Percentiles rank a stretch among this genome's conserved stretches.
phyloP scores from a whole-genome alignment of 2,329 filamentous ascomycete species.

The Fusarium armeniacum region DNA sequence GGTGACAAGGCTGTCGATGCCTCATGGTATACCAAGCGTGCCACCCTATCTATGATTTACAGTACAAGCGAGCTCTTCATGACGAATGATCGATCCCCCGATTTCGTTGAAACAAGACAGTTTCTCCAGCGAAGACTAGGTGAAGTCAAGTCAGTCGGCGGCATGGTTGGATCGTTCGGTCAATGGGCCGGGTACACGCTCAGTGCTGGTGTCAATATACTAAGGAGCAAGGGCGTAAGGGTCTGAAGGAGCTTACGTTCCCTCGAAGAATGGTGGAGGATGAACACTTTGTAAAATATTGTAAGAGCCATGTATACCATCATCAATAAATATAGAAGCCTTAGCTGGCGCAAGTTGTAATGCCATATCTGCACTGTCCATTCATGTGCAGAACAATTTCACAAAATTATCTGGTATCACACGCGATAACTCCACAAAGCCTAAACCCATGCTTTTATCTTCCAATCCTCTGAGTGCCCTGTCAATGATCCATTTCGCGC shows the following conservation, averaged over 20 bases:
- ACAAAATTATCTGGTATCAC: constrained; percentile 25
- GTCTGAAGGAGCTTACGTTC: constrained; percentile 66
- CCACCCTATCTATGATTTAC: constrained; percentile 68
- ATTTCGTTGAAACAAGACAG: constrained; percentile 81
- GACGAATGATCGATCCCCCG: constrained; percentile 84
- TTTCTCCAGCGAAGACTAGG: constrained; percentile 83
- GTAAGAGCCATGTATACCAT: constrained; percentile 46
- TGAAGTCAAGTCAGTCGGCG: constrained; percentile 75
- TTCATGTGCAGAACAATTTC: constrained; percentile 21
- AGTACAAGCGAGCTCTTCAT: constrained; percentile 91
- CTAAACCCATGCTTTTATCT: constrained; percentile 18
- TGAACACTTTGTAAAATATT: constrained; percentile 46
- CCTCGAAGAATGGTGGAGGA: neutral
- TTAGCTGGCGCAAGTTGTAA: constrained; percentile 32
- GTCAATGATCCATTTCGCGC: constrained; percentile 16
- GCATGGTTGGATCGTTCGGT: constrained; percentile 72
- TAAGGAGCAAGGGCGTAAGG: constrained; percentile 88
- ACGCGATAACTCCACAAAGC: constrained; percentile 27
- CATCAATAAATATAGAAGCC: constrained; percentile 33
- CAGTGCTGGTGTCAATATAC: constrained; percentile 80
- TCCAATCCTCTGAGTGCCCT: constrained; percentile 20
- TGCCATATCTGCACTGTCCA: constrained; percentile 18
- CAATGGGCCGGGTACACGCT: constrained; percentile 89
- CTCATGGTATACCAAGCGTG: constrained; percentile 84
- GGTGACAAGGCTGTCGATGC: constrained; percentile 86